Percentiles rank a stretch among this genome's conserved stretches.
phyloP scores from a whole-genome alignment of 805 yeast species.

The Kodamaea leandrae region DNA sequence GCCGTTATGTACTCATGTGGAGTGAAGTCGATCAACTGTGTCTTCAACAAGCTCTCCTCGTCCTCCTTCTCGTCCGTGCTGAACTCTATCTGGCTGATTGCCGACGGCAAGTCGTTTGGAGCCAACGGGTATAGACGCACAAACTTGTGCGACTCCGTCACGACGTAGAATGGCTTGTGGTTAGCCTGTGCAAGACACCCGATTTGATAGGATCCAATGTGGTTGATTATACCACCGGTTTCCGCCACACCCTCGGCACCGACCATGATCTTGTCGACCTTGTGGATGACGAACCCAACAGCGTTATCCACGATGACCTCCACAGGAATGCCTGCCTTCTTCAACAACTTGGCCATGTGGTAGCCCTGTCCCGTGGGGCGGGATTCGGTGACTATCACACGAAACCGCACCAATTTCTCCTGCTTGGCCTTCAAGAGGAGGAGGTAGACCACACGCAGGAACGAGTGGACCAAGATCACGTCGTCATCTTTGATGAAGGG shows the following conservation, averaged over 20 bases:
- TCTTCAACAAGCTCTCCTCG: conserved; percentile 23
- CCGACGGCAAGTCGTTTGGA: conserved; percentile 81
- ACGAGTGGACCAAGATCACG: conserved; percentile 83
- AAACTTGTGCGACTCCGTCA: conserved; percentile 92
- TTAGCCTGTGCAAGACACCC: conserved; percentile 90
- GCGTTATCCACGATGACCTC: conserved; percentile 88
- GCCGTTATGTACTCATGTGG: conserved; percentile 96
- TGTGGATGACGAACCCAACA: conserved; percentile 87
- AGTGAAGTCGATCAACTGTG: conserved; percentile 75
- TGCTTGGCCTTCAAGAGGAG: conserved; percentile 73
- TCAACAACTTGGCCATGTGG: conserved; percentile 65
- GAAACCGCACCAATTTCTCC: conserved; percentile 71
- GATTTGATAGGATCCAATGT: conserved; percentile 90
- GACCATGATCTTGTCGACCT: conserved; percentile 87
- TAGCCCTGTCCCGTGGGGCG: conserved; percentile 78
- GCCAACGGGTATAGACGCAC: conserved; percentile 94
- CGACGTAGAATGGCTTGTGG: conserved; percentile 90
- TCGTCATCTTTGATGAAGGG: conserved; percentile 94
- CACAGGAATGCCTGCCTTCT: conserved; percentile 77
- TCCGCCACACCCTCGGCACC: conserved; percentile 99
- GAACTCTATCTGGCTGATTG: conserved; percentile 17
- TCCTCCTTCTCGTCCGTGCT: conserved; percentile 20
- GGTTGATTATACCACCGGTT: conserved; percentile 96
- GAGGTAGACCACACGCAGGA: conserved; percentile 83
- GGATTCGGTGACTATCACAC: conserved; percentile 91